Base-by-base conservation (phyloP, 2,329 filamentous ascomycete species). In the Pseudopyricularia javanii region DNA sequence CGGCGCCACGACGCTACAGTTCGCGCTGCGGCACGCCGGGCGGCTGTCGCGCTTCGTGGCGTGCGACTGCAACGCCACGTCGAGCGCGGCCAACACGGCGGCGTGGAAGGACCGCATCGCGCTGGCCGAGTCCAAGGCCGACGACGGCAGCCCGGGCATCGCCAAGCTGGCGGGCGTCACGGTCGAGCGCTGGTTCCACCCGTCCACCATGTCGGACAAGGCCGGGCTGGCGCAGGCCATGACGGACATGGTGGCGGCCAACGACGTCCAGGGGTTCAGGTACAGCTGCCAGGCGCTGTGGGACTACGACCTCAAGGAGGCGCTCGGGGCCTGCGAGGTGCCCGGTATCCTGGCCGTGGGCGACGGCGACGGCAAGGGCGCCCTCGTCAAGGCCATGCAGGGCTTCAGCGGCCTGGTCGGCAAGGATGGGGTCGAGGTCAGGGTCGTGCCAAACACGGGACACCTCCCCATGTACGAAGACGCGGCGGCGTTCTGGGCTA, bases 391-490 rank as follows among this genome's bases (percentile, higher is more conserved):
- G 70, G 85, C 84, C 4, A 94, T 95, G 88, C 81, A 84, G 52
- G 81, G 81, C 14, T 88, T 91, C 75, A 80, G 75, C 53, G 73
- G 67, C 0, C 64, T 70, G 17, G 64, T 88, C 43, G 83, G 84
- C 0, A 65, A 70, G 9, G 63, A 66, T 0, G 79, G 76, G 0
- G 76, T 75, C 0, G 74, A 79, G 54, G 74, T 90, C 58, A 80
- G 76, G 63, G 66, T 86, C 54, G 78, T 94, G 9, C 78, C 86
- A 0, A 70, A 75, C 8, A 82, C 88, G 0, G 89, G 89, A 0
- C 89, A 95, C 70, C 67, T 95, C 61, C 89, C 89, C 0, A 94
- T 94, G 87, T 82, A 82, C 49, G 89, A 94, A 68, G 78, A 80
- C 58, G 83, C 86, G 0, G 68, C 73, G 54, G 80, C 75, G 4